Conservation (phyloP, 129 eudicot species). For the Flaveria brownii region DNA sequence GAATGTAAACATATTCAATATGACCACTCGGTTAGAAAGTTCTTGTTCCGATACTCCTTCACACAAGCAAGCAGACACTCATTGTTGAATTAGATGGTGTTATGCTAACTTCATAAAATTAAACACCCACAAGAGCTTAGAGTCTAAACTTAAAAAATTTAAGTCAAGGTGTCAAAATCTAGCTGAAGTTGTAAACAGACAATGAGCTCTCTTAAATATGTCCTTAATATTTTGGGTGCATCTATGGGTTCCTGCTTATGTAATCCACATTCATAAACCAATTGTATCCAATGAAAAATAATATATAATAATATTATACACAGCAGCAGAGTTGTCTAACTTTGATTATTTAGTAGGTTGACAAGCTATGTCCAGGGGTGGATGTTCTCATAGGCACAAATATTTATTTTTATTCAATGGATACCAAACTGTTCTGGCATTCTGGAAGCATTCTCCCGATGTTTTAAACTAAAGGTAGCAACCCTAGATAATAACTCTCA, state of each 20-base stretch:
- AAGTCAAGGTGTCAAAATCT: neutral
- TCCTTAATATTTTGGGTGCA: neutral
- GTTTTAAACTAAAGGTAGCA: neutral
- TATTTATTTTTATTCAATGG: neutral
- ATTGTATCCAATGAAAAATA: neutral
- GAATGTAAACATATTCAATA: neutral
- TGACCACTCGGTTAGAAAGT: neutral
- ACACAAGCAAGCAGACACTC: conserved; percentile 40
- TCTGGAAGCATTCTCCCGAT: neutral
- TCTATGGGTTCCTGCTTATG: neutral
- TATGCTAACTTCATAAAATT: neutral
- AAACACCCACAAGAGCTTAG: conserved; percentile 1
- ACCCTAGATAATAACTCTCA: neutral
- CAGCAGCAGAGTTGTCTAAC: conserved; percentile 4
- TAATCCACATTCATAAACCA: conserved; percentile 5
- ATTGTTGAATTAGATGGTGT: conserved; percentile 33
- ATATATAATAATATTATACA: neutral
- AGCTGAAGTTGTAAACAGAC: neutral
- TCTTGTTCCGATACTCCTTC: conserved; percentile 13
- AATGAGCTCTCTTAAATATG: neutral
- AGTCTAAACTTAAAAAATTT: neutral
- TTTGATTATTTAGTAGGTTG: neutral
- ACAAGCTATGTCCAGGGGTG: neutral
- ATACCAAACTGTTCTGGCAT: neutral
- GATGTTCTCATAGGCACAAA: neutral